Evolutionary conservation across 768 basidiomycete species (phyloP), one percentile per base, ranked within the genome.

Genomic region (Leucocoprinus sp.): DNA sequence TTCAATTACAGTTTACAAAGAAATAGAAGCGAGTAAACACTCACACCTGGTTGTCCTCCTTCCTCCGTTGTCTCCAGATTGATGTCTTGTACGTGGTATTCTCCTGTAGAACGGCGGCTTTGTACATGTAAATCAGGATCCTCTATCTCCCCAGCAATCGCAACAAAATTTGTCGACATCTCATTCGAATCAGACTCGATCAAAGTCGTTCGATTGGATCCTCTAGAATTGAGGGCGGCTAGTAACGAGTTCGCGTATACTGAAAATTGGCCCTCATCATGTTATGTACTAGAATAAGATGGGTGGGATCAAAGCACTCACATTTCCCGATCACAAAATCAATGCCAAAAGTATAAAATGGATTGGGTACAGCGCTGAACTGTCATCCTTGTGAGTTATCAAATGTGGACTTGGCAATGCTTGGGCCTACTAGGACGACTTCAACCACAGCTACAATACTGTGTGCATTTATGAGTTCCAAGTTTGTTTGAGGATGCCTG

Each of bases 311-410:
- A 23, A 19, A 17, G 38, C 1, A 58, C 67, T 26, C 50, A 70
- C 72, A 53, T 64, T 75, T 75, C 45, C 74, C 74, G 43, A 75
- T 70, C 24, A 72, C 57, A 48, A 76, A 75, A 54, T 75, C 74
- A 40, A 75, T 64, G 2, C 69, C 71, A 48, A 74, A 64, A 17
- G 64, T 64, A 53, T 71, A 75, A 29, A 75, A 65, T 4, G 71
- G 66, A 40, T 68, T 54, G 2, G 73, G 72, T 23, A 65, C 51
- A 1, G 59, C 57, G 12, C 63, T 55, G 53, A 74, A 75, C 60
- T 72, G 27, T 24, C n/a, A 26, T 26, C 11, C 3, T 0, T n/a
- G 46, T 12, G 26, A n/a, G 34, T 15, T 31, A n/a, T 17, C 9
- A 33, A 24, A 17, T 17, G 28, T 7, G 4, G 4, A 31, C 31